Base-by-base conservation (phyloP, 306 rosid species). In the Vachellia collinsii region DNA sequence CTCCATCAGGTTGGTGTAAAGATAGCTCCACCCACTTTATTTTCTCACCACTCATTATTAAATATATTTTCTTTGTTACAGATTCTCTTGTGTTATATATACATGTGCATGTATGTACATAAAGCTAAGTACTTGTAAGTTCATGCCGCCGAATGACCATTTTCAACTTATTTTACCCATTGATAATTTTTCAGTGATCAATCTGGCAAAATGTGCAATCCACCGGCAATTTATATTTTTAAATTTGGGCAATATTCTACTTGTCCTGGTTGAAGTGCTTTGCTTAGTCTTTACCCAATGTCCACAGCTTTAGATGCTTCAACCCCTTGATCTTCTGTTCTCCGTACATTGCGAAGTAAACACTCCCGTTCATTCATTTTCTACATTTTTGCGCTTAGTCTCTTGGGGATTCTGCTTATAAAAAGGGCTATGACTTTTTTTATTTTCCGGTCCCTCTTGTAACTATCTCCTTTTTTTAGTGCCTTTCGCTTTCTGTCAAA, bases 401-500 rank as follows among this genome's bases (percentile, higher is more conserved):
- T 73, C 56, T 48, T 70, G 85, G 86, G 86, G 88, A 73, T 90
- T 89, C 78, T 69, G 83, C 85, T 83, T 87, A 75, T 80, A 84
- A 86, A 86, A 62, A 90, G 90, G 88, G 79, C 86, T 77, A 64
- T 72, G 48, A 77, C 88, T 76, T 91, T 88, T 61, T 68, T 39
- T 20, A 29, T 67, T 59, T 62, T 37, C 56, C 41, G 83, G 38
- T 74, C 68, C 76, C 70, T 62, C 74, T 38, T 23, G 81, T 82
- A 80, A 63, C 87, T 77, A 65, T 54, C 81, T 62, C 79, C 85
- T 82, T 90, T 93, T 77, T 71, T 47, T 74, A 87, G 90, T 90
- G 92, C 93, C 83, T 83, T 89, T 86, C 87, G 69, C 91, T 91
- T 87, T 92, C 89, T 88, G 79, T 85, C 88, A 74, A 82, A 82